Base-by-base conservation (phyloP, 2,329 filamentous ascomycete species). In the Didymella exigua region DNA sequence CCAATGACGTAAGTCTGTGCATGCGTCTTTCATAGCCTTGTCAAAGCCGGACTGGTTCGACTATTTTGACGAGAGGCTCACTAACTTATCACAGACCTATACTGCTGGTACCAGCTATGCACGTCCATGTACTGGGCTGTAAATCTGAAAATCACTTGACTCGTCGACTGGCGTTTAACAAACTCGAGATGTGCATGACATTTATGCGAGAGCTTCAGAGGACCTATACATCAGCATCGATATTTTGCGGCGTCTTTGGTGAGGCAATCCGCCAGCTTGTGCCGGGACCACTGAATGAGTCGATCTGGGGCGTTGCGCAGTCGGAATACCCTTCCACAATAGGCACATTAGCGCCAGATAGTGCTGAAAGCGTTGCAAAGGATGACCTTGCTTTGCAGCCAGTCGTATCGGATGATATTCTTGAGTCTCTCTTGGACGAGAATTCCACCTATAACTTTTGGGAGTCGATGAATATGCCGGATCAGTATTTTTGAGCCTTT, bases 121-220 rank as follows among this genome's bases (percentile, higher is more conserved):
- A 49, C 31, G 45, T 54, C 4, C 51, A 54, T 14, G 33, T 54
- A 1, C 24, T 54, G 2, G 33, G 40, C 16, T 54, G 51, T 18
- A 54, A 54, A 24, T 54, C 51, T 5, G 38, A 41, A 9, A 29
- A 49, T 10, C 30, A 16, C 16, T 37, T 54, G 16, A 54, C 38
- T 13, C 51, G 45, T 21, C 43, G 45, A 8, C 29, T 54, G 21
- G 51, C 43, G 1, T 43, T 54, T 26, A 54, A 54, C 38, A 54
- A 54, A 33, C 45, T 54, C 10, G 51, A 54, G 31, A 44, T 54
- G 43, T 54, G 51, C 19, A 49, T 54, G 51, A 49, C 45, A 2
- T n/a, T 54, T 10, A 54, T 54, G 51, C 44, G 51, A 31, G 51
- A 54, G 13, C 16, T 54, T 26, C 51, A 54, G 19, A 54, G 49